phyloP scores from a whole-genome alignment of 202 grass and related monocot genomes.

The Hordeum pubiflorum region DNA sequence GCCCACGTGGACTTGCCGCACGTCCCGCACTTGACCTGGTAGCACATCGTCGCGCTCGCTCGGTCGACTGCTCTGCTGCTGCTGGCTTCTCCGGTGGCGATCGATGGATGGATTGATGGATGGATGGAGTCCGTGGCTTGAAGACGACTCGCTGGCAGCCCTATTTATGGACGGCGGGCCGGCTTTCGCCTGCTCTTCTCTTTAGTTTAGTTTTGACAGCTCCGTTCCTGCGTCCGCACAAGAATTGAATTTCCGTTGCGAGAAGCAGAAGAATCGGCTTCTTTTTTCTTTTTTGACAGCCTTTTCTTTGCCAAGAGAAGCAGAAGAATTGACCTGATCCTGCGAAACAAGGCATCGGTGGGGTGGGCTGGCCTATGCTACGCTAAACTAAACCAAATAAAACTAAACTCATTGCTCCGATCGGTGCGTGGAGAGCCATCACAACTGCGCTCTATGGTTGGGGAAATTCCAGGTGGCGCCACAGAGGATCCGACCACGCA shows the following conservation, averaged over 20 bases:
- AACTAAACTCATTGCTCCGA: no score
- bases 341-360: no score
- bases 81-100: neutral
- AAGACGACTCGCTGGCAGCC: neutral
- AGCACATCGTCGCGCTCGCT: slow-evolving; percentile 41
- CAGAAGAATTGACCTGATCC: no score
- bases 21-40: slow-evolving; percentile 56
- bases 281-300: no score
- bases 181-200: no score
- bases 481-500: neutral
- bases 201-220: no score
- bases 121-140: neutral
- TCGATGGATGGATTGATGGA: neutral
- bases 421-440: no score
- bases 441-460: neutral
- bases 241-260: neutral
- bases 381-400: no score
- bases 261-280: no score
- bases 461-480: neutral
- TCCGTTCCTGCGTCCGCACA: neutral
- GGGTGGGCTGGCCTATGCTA: no score
- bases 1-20: slow-evolving; percentile 81
- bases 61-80: neutral
- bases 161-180: neutral
- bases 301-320: no score